phyloP scores from a whole-genome alignment of 192 early-diverging fungal species.

The Phlyctochytrium planicorne region DNA sequence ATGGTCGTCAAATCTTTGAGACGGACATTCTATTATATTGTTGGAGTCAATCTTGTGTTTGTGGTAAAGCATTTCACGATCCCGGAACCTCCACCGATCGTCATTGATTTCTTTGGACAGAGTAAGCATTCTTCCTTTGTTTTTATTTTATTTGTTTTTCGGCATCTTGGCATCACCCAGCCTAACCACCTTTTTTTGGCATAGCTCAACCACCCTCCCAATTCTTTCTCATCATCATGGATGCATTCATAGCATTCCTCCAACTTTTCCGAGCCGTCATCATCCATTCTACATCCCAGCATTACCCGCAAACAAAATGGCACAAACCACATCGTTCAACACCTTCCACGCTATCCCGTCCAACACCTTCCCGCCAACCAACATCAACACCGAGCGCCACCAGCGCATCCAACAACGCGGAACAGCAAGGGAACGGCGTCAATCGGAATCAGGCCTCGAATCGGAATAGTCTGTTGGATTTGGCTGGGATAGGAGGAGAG shows the following conservation, averaged over 20 bases:
- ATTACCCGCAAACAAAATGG: too few species aligned
- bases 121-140: constrained; percentile 14
- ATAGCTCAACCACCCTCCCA: neutral
- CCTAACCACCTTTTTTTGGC: neutral
- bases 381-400: too few species aligned
- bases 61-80: constrained; percentile 10
- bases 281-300: constrained; percentile 19
- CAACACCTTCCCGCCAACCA: too few species aligned
- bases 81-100: neutral
- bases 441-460: too few species aligned
- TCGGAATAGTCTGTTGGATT: too few species aligned
- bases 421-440: too few species aligned
- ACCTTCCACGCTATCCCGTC: too few species aligned
- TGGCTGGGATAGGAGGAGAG: neutral
- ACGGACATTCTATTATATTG: constrained; percentile 16
- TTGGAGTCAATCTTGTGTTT: constrained; percentile 18
- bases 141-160: too few species aligned
- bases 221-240: constrained; percentile 8
- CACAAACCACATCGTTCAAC: too few species aligned
- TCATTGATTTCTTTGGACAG: constrained; percentile 26
- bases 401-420: too few species aligned
- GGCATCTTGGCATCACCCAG: neutral
- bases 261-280: constrained; percentile 10
- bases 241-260: constrained; percentile 7
- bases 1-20: constrained; percentile 20